Percentiles rank a stretch among this genome's conserved stretches.
phyloP scores from a whole-genome alignment of 306 rosid species.

The Vigna nakashimae region DNA sequence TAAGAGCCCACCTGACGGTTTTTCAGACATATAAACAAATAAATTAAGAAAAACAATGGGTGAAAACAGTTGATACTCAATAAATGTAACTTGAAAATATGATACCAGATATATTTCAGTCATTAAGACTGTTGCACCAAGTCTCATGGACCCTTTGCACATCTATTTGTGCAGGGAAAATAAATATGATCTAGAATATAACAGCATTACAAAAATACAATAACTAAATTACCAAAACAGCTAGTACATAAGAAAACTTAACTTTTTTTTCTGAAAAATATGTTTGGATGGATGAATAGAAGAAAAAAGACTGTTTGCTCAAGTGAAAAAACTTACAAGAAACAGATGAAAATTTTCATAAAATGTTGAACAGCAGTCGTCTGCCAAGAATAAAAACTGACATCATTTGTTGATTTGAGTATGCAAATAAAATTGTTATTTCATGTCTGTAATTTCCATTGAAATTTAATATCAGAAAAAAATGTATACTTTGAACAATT shows the following conservation, averaged over 20 bases:
- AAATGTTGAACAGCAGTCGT: conserved; percentile 8
- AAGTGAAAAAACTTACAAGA: neutral
- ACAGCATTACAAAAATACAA: conserved; percentile 9
- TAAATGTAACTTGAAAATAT: conserved; percentile 29
- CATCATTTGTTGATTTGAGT: neutral
- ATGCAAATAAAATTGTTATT: neutral
- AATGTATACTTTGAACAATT: conserved; percentile 23
- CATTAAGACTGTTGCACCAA: conserved; percentile 24
- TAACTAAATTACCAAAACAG: conserved; percentile 2
- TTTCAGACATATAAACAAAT: conserved; percentile 41
- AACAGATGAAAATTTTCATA: conserved; percentile 6
- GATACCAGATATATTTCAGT: neutral
- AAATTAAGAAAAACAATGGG: conserved; percentile 24
- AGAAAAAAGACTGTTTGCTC: neutral
- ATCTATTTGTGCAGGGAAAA: conserved; percentile 21
- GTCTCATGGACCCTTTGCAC: conserved; percentile 18
- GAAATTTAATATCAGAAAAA: conserved; percentile 27
- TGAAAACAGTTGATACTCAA: conserved; percentile 20
- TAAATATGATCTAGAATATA: conserved; percentile 34
- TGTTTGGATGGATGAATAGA: neutral
- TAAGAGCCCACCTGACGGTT: conserved; percentile 89
- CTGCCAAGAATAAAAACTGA: conserved; percentile 21
- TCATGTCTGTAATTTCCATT: conserved; percentile 11
- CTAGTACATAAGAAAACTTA: neutral
- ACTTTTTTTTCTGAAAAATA: neutral